Base-by-base conservation (phyloP, 1,284 basidiomycete species). In the Athelia psychrophila region DNA sequence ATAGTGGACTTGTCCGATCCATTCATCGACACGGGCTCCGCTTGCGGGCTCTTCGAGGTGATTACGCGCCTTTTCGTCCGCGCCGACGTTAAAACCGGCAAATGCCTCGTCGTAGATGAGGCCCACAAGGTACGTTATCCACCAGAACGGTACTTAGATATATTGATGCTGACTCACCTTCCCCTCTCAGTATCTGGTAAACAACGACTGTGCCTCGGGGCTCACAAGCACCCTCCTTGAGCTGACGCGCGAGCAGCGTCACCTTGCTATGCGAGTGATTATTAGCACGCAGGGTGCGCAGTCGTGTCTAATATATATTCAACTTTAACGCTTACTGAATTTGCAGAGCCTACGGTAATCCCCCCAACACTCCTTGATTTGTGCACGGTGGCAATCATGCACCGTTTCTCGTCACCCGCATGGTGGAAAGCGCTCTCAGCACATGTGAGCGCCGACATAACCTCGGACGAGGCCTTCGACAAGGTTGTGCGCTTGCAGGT, bases 61-160 rank as follows among this genome's bases (percentile, higher is more conserved):
- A 65, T 87, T 0, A 74, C 78, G 0, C 74, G 87, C 22, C 59
- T 86, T 1, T 90, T 88, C 58, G 76, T 86, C n/a, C 74, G 85
- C n/a, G 75, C 81, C 0, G 70, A 82, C 10, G 74, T 86, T 1
- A 71, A 66, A 2, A 82, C 81, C 0, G 88, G 87, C 2, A 89
- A 89, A 55, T 80, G 88, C 0, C 72, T 89, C 2, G 75, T 90
- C 0, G 81, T 90, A 0, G 87, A 89, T 48, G 88, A 89, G 55
- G 86, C 86, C 0, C 86, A 89, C 58, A 89, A 89, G 63, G 87
- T 84, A 52, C 46, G 71, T 16, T 5, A 47, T 10, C 16, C 47
- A 22, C 30, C 47, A 3, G 10, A 10, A 10, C 10, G 6, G 5
- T 55, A 79, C 25, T 80, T 81, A 50, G 69, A 79, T 2, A 82